Percentiles rank a stretch among this genome's conserved stretches.
These are phyloP conservation scores for Colletotrichum higginsianum DNA, from an alignment of 2,329 filamentous ascomycete species.

Conservation along the genomic window DNA sequence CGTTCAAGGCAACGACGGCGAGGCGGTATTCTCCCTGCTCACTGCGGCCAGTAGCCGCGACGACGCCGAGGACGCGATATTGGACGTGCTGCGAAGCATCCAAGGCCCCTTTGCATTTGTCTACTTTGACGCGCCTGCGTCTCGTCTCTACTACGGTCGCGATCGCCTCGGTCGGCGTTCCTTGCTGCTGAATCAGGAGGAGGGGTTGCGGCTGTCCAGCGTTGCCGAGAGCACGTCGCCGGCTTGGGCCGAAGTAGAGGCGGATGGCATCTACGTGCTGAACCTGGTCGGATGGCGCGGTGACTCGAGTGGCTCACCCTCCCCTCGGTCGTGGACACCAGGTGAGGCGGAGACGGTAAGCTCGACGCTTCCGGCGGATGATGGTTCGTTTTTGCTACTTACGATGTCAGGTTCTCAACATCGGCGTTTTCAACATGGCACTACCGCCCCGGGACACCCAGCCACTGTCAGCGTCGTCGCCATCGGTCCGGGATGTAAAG, in stretches of 20 bases:
- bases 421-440: constrained; percentile 67
- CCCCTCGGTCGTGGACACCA: constrained; percentile 50
- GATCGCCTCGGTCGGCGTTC: constrained; percentile 92
- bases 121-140: constrained; percentile 77
- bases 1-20: constrained; percentile 85
- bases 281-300: constrained; percentile 59
- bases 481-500: constrained; percentile 68
- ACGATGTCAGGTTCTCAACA: constrained; percentile 66
- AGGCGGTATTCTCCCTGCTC: constrained; percentile 76
- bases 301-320: neutral
- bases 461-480: constrained; percentile 52
- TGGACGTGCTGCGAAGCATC: constrained; percentile 71
- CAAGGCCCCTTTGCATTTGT: constrained; percentile 92
- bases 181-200: constrained; percentile 72
- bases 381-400: constrained; percentile 55
- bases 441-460: constrained; percentile 55
- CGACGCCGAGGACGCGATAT: constrained; percentile 54
- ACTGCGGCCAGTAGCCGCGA: constrained; percentile 56
- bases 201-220: constrained; percentile 77
- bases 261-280: constrained; percentile 84
- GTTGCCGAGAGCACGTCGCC: constrained; percentile 68
- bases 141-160: constrained; percentile 83
- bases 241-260: constrained; percentile 85
- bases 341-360: constrained; percentile 59
- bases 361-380: constrained; percentile 49